A percentile compares a stretch with the other conserved stretches of the same genome.
These are phyloP conservation scores for Rhinocladiella similis DNA, from an alignment of 2,329 filamentous ascomycete species.

Conservation along the genomic window DNA sequence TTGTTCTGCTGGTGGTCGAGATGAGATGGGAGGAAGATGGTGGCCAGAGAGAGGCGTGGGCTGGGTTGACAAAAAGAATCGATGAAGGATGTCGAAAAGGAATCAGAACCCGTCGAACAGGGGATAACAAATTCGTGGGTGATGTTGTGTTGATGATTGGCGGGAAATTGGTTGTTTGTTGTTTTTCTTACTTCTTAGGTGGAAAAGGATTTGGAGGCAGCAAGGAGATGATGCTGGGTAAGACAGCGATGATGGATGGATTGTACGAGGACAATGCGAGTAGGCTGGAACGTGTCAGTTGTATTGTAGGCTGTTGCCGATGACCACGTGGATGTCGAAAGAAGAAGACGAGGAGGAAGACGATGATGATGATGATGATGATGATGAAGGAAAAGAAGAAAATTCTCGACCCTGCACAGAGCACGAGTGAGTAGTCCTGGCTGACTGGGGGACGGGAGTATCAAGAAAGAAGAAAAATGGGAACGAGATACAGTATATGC, in stretches of 20 bases:
- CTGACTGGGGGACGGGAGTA: too few species aligned
- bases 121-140: slow-evolving; percentile 1
- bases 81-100: too few species aligned
- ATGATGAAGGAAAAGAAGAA: not conserved
- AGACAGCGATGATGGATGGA: too few species aligned
- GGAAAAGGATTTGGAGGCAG: too few species aligned
- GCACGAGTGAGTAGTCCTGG: too few species aligned
- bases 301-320: not conserved
- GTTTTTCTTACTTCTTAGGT: too few species aligned
- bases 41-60: not conserved
- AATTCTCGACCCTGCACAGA: too few species aligned
- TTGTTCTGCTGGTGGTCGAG: not conserved
- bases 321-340: slow-evolving; percentile 20
- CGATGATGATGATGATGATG: not conserved
- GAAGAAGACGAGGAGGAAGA: too few species aligned
- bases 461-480: not conserved
- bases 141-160: not conserved
- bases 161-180: slow-evolving; percentile 5
- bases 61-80: not conserved
- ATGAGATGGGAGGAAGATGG: not conserved
- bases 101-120: not conserved
- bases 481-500: too few species aligned
- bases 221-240: too few species aligned
- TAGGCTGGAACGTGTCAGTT: too few species aligned
- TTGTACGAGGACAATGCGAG: too few species aligned